phyloP scores from a whole-genome alignment of 148 eudicot species.

The Amaranthus cruentus region DNA sequence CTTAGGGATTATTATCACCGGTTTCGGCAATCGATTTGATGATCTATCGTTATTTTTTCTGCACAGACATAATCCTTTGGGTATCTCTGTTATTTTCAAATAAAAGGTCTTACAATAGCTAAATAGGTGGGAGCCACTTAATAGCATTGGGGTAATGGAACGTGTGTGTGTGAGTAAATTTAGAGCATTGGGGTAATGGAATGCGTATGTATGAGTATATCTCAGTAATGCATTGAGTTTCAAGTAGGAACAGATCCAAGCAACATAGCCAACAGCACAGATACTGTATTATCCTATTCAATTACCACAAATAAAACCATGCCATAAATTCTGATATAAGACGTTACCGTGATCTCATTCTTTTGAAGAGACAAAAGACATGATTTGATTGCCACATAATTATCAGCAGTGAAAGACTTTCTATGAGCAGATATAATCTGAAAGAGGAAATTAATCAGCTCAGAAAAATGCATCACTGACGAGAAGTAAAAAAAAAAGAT shows the following conservation, averaged over 20 bases:
- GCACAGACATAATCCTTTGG: too few relatives aligned
- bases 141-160: too few relatives aligned
- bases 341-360: slow-evolving; percentile 38
- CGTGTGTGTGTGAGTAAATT: too few relatives aligned
- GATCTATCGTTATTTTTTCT: too few relatives aligned
- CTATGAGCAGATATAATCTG: slow-evolving; percentile 75
- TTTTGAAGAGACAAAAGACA: slow-evolving; percentile 32
- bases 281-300: neutral
- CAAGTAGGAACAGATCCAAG: neutral
- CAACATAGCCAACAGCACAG: neutral
- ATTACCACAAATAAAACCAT: neutral
- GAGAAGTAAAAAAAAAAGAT: neutral
- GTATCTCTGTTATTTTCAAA: too few relatives aligned
- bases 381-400: slow-evolving; percentile 42
- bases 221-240: too few relatives aligned
- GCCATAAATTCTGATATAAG: neutral
- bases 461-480: neutral
- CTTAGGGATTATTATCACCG: too few relatives aligned
- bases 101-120: too few relatives aligned
- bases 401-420: slow-evolving; percentile 62
- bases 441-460: slow-evolving; percentile 20
- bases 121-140: too few relatives aligned
- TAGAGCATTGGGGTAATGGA: too few relatives aligned
- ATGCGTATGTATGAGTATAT: too few relatives aligned
- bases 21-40: too few relatives aligned